These are phyloP conservation scores for Chlamydomonas applanata DNA, from an alignment of 139 green algal species.

Conservation along the genomic window DNA sequence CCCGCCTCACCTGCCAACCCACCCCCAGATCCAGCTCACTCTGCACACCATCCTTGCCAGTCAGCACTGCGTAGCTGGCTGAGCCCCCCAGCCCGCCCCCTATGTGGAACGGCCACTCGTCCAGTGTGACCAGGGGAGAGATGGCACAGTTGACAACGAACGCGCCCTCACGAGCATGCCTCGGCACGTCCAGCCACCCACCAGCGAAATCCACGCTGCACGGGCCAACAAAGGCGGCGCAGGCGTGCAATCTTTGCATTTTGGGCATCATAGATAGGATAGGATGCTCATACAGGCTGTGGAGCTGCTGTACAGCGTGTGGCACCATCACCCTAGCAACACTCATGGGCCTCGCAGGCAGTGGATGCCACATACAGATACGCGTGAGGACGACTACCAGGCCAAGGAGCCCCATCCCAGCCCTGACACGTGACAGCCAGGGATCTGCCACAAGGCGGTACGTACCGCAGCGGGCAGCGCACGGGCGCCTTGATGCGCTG, in stretches of 20 bases:
- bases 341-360: no score
- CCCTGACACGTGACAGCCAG: no score
- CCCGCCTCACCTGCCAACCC: conserved; percentile 34
- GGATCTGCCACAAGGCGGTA: no score
- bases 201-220: conserved; percentile 9
- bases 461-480: conserved; percentile 17
- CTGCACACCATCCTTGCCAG: conserved; percentile 20
- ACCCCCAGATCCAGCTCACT: conserved; percentile 36
- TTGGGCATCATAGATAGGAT: no score
- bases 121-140: conserved; percentile 17
- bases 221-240: no score
- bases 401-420: neutral
- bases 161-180: conserved; percentile 6
- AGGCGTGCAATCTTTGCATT: no score
- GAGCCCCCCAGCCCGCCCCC: conserved; percentile 30
- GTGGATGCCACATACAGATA: no score
- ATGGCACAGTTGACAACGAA: conserved; percentile 40
- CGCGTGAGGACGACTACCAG: neutral
- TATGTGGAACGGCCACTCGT: conserved; percentile 21
- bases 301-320: no score
- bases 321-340: no score
- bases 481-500: conserved; percentile 17
- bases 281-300: no score
- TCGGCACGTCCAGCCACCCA: conserved; percentile 39
- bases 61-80: conserved; percentile 31